Base-by-base conservation (phyloP, 441 rosid species). In the Euphorbia corollata region DNA sequence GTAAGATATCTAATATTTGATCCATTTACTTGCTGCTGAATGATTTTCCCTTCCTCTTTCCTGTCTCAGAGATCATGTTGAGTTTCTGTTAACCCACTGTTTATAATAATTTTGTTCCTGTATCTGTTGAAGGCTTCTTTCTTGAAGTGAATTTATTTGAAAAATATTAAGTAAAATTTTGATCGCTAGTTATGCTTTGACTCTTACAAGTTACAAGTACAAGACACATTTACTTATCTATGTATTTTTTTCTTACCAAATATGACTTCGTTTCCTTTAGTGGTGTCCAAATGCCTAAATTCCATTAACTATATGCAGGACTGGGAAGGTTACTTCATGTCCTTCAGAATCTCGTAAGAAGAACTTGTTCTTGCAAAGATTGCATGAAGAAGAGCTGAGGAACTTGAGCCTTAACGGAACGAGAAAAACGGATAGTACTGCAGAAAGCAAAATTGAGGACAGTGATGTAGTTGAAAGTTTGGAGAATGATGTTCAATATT, bases 291-390 rank as follows among this genome's bases (percentile, higher is more conserved):
- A 61, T 56, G 55, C 56, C 67, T 64, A 41, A 77, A 55, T 61
- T 7, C 71, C 58, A 61, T 24, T 19, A 53, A n/a, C 20, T 3
- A 48, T 54, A 16, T 73, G 71, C 80, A 93, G 98, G 98, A 64
- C 59, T 54, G 97, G 95, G 65, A 75, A 71, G 69, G 81, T 87
- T 73, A 82, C 88, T 16, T 81, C 91, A 65, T 81, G 77, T 58
- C 73, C 75, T 55, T 81, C 86, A 53, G 90, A 82, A 74, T 83
- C 84, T 60, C 78, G 45, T 39, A 68, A 82, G 76, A 90, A 73
- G 80, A 93, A 93, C 70, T 68, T 90, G 63, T 93, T 93, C 83
- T 81, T 87, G 77, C 84, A 84, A 78, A 90, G 87, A 79, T 75
- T 93, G 83, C 75, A 79, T 24, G 89, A 84, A 59, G 96, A 88